phyloP scores from a whole-genome alignment of 768 basidiomycete genomes.

The Leccinum subtestaceum region DNA sequence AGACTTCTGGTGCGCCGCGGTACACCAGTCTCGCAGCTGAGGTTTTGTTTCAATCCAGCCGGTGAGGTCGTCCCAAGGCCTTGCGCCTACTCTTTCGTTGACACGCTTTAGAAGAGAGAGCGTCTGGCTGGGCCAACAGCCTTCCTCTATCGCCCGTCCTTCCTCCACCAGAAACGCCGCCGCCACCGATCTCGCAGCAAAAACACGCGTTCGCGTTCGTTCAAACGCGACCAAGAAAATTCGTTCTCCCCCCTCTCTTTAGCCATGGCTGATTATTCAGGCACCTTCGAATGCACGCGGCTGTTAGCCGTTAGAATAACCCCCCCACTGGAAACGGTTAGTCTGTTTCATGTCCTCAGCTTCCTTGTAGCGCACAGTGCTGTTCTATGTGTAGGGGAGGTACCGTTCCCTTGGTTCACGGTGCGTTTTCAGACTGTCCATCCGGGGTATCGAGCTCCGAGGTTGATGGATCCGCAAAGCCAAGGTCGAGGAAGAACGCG shows the following conservation, averaged over 20 bases:
- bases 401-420: no score
- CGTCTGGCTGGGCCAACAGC: slow-evolving; percentile 21
- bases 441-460: no score
- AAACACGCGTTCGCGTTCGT: slow-evolving; percentile 11
- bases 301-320: slow-evolving; percentile 17
- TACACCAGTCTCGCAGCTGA: slow-evolving; percentile 9
- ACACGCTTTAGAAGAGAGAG: slow-evolving; percentile 7
- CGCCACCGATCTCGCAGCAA: background rate
- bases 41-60: slow-evolving; percentile 19
- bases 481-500: no score
- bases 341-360: background rate
- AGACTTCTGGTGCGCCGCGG: slow-evolving; percentile 23
- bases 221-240: slow-evolving; percentile 6
- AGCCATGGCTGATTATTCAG: slow-evolving; percentile 1
- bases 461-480: no score
- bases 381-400: no score
- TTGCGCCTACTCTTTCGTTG: slow-evolving; percentile 15
- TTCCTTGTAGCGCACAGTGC: background rate
- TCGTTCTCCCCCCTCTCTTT: background rate
- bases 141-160: slow-evolving; percentile 14
- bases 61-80: slow-evolving; percentile 8
- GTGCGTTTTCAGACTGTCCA: no score
- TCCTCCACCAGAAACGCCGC: slow-evolving; percentile 1
- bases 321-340: slow-evolving; percentile 15
- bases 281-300: slow-evolving; percentile 9